phyloP scores from a whole-genome alignment of 2,329 filamentous ascomycete species.

The Coleophoma cylindrospora region DNA sequence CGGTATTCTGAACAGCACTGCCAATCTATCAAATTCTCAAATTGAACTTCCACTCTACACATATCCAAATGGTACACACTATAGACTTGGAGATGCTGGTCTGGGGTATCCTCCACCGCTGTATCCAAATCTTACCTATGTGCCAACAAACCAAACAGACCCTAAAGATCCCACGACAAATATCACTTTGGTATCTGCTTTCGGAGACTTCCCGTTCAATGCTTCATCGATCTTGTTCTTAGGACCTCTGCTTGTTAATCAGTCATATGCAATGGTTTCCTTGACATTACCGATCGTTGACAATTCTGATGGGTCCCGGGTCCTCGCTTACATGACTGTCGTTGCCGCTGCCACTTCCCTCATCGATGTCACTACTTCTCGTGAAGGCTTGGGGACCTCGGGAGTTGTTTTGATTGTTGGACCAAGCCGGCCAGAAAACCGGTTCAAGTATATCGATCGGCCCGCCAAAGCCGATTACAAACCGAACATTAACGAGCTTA shows the following conservation, averaged over 20 bases:
- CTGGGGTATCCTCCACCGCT: conserved; percentile 67
- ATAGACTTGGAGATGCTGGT: conserved; percentile 51
- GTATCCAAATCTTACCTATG: conserved; percentile 76
- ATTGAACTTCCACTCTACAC: conserved; percentile 58
- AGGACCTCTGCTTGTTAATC: conserved; percentile 70
- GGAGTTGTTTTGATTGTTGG: conserved; percentile 69
- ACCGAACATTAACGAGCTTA: conserved; percentile 33
- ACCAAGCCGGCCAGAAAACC: conserved; percentile 61
- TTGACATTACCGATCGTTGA: conserved; percentile 76
- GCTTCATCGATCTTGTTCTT: conserved; percentile 59
- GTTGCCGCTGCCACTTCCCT: conserved; percentile 66
- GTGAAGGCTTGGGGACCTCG: conserved; percentile 65
- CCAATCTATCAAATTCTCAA: conserved; percentile 35
- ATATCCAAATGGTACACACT: conserved; percentile 47
- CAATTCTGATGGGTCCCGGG: conserved; percentile 52
- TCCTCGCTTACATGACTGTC: conserved; percentile 80
- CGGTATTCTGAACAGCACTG: conserved; percentile 62
- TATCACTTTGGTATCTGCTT: conserved; percentile 18
- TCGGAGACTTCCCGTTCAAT: conserved; percentile 31
- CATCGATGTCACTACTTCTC: conserved; percentile 53
- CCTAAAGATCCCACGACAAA: conserved; percentile 18
- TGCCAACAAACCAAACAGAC: conserved; percentile 9
- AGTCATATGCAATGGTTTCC: conserved; percentile 70
- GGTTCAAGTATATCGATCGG: conserved; percentile 42
- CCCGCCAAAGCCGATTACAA: conserved; percentile 42